phyloP scores from a whole-genome alignment of 208 protist species.

The Trypanosoma melophagium region DNA sequence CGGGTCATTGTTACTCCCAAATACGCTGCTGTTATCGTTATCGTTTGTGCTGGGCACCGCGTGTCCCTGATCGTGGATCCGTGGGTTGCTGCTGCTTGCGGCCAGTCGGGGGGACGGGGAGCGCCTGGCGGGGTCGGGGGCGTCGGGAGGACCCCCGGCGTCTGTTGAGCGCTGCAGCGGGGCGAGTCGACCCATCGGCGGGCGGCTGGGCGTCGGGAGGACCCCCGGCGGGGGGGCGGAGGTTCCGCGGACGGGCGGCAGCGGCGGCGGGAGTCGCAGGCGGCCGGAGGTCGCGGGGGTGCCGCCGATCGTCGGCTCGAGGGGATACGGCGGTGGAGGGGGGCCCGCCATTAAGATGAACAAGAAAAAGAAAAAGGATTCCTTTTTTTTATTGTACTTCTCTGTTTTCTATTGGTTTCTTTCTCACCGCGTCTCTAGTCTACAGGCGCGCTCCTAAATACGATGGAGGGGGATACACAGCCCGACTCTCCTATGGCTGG shows the following conservation, averaged over 20 bases:
- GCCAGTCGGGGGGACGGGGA: constrained; percentile 8
- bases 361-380: neutral
- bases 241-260: constrained; percentile 18
- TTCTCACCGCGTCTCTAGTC: too few relatives aligned
- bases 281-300: constrained; percentile 17
- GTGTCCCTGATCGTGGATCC: neutral
- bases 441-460: too few relatives aligned
- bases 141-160: neutral
- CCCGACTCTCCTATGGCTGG: too few relatives aligned
- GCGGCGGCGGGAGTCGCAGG: constrained; percentile 31
- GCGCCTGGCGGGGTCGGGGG: neutral
- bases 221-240: neutral
- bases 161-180: constrained; percentile 15
- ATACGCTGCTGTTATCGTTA: neutral
- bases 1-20: neutral
- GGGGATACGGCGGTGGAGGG: constrained; percentile 9
- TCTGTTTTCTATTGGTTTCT: neutral
- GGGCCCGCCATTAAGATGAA: constrained; percentile 13
- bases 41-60: neutral
- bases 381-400: neutral
- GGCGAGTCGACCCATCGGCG: constrained; percentile 12
- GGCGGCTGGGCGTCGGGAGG: constrained; percentile 3
- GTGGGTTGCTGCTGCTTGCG: neutral
- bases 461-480: too few relatives aligned
- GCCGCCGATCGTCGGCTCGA: constrained; percentile 2